phyloP scores from a whole-genome alignment of 2,329 filamentous ascomycete genomes.

The Phoma sp. region DNA sequence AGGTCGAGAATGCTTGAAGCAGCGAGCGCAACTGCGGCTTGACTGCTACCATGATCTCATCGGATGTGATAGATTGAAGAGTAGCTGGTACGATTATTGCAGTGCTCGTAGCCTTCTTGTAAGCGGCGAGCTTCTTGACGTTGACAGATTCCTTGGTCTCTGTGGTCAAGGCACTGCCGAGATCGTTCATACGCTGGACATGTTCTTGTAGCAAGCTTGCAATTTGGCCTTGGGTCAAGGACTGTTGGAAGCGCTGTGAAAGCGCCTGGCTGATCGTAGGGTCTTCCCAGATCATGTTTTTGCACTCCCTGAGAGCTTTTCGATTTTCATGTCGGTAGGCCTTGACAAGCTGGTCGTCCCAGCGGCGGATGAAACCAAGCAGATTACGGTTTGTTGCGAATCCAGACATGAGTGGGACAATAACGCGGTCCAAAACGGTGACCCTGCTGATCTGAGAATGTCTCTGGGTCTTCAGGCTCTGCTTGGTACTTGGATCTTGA shows the following conservation, averaged over 20 bases:
- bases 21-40: conserved; percentile 31
- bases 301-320: conserved; percentile 26
- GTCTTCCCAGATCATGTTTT: conserved; percentile 42
- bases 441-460: background rate
- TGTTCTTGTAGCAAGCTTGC: conserved; percentile 41
- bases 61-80: conserved; percentile 33
- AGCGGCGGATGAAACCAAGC: conserved; percentile 43
- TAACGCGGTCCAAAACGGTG: conserved; percentile 24
- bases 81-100: conserved; percentile 39
- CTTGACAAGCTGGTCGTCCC: conserved; percentile 43
- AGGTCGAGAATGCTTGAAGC: conserved; percentile 29
- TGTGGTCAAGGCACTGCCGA: conserved; percentile 20
- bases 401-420: conserved; percentile 44
- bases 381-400: conserved; percentile 46
- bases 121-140: conserved; percentile 29
- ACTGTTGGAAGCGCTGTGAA: conserved; percentile 37
- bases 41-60: conserved; percentile 33
- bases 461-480: background rate
- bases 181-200: conserved; percentile 25
- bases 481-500: background rate
- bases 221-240: conserved; percentile 43
- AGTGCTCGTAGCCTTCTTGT: conserved; percentile 36
- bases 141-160: conserved; percentile 23
- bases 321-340: conserved; percentile 25
- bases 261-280: conserved; percentile 32